A percentile compares a stretch with the other conserved stretches of the same genome.
Evolutionary conservation across 257 asterid species (phyloP).

Genomic region (Solanum corneliomulleri): DNA sequence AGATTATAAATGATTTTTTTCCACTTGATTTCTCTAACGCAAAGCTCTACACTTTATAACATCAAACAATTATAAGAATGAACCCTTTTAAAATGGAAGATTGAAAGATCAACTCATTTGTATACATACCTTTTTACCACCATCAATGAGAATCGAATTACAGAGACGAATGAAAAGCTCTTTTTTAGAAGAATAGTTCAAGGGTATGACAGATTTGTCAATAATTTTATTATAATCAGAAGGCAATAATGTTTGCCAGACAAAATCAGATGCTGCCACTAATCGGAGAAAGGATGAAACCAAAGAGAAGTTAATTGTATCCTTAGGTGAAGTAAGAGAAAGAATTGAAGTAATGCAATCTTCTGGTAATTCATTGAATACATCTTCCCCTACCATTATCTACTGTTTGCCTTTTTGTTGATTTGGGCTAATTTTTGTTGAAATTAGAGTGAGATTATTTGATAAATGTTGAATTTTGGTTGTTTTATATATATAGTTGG

Average conservation of each 20-base stretch:
- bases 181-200: conserved; percentile 11
- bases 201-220: not conserved
- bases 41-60: conserved; percentile 13
- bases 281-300: conserved; percentile 11
- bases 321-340: conserved; percentile 20
- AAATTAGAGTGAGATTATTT: not conserved
- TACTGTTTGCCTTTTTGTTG: not conserved
- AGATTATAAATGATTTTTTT: conserved; percentile 10
- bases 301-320: conserved; percentile 1
- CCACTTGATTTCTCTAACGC: conserved; percentile 20
- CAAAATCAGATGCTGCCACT: conserved; percentile 9
- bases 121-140: conserved; percentile 11
- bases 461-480: not conserved
- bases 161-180: conserved; percentile 13
- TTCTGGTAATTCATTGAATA: conserved; percentile 4
- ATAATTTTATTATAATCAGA: conserved; percentile 1
- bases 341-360: conserved; percentile 18
- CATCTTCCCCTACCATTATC: not conserved
- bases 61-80: not conserved
- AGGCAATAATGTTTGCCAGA: conserved; percentile 22
- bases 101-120: not conserved
- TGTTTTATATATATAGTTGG: not conserved
- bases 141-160: conserved; percentile 12
- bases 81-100: not conserved
- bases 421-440: not conserved